Conservation (phyloP, 192 early-diverging fungal genomes). For the Tieghemiomyces parasiticus region DNA sequence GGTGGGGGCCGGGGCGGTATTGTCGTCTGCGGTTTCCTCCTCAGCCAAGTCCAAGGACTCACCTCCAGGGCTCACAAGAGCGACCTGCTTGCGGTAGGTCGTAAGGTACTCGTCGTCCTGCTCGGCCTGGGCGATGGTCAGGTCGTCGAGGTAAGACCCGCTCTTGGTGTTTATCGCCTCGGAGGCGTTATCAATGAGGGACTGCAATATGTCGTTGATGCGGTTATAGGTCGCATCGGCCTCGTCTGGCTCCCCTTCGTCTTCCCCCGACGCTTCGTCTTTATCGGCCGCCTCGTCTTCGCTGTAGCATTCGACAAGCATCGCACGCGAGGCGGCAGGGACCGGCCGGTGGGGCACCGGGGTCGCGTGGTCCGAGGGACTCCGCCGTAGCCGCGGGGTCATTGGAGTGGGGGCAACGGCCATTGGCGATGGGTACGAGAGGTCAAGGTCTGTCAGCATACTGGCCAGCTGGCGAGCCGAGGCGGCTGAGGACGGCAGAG, state of each 20-base stretch:
- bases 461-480: neutral
- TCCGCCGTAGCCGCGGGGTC: too few species aligned
- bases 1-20: neutral
- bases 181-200: constrained; percentile 1
- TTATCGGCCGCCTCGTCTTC: neutral
- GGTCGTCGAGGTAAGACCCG: neutral
- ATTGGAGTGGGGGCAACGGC: too few species aligned
- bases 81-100: neutral
- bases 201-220: constrained; percentile 9
- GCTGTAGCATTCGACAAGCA: too few species aligned
- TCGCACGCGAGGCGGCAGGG: too few species aligned
- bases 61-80: neutral
- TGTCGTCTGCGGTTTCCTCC: neutral
- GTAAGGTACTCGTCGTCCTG: constrained; percentile 1
- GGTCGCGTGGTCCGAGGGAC: neutral
- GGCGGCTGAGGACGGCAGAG: neutral
- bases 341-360: neutral
- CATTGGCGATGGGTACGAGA: too few species aligned
- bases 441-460: neutral
- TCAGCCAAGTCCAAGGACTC: neutral
- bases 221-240: neutral
- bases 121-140: neutral
- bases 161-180: neutral
- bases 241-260: neutral
- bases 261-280: neutral